A percentile compares a stretch with the other conserved stretches of the same genome.
Evolutionary conservation across 2,329 filamentous ascomycete species (phyloP).

Genomic region (Fusarium sp.): DNA sequence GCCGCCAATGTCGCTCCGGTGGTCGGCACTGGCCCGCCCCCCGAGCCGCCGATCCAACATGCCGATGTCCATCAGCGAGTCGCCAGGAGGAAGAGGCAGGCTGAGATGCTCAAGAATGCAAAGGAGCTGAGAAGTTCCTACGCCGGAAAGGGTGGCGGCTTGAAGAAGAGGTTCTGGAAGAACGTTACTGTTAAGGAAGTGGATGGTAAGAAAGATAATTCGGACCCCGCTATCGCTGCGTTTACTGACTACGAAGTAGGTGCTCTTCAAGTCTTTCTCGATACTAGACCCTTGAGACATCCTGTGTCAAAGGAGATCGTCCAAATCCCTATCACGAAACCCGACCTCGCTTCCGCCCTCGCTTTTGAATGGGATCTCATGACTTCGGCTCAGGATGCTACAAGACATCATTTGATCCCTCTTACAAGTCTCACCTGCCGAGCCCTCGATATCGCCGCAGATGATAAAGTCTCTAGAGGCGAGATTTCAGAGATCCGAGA

Average conservation of each 20-base stretch:
- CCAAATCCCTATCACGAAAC: constrained; percentile 79
- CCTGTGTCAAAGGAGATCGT: constrained; percentile 79
- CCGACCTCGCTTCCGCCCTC: constrained; percentile 84
- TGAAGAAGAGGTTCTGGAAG: constrained; percentile 88
- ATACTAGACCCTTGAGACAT: constrained; percentile 82
- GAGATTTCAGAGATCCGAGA: constrained; percentile 68
- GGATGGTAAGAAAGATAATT: constrained; percentile 63
- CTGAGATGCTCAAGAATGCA: constrained; percentile 66
- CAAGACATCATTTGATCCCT: constrained; percentile 89
- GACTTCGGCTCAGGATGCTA: constrained; percentile 83
- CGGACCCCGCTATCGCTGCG: background rate
- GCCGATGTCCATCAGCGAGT: constrained; percentile 60
- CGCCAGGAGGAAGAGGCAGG: constrained; percentile 66
- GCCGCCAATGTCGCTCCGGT: constrained; percentile 65
- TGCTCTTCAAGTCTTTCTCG: constrained; percentile 76
- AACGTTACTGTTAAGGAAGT: constrained; percentile 79
- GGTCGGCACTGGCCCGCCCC: constrained; percentile 71
- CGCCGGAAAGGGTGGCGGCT: constrained; percentile 56
- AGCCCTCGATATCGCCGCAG: constrained; percentile 81
- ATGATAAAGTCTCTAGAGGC: constrained; percentile 64
- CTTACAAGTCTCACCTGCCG: constrained; percentile 88
- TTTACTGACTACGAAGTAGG: constrained; percentile 51
- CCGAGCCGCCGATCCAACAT: constrained; percentile 64
- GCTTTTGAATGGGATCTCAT: constrained; percentile 95
- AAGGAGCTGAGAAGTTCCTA: constrained; percentile 60